phyloP scores from a whole-genome alignment of 306 rosid species.

The Vigna nakashimae region DNA sequence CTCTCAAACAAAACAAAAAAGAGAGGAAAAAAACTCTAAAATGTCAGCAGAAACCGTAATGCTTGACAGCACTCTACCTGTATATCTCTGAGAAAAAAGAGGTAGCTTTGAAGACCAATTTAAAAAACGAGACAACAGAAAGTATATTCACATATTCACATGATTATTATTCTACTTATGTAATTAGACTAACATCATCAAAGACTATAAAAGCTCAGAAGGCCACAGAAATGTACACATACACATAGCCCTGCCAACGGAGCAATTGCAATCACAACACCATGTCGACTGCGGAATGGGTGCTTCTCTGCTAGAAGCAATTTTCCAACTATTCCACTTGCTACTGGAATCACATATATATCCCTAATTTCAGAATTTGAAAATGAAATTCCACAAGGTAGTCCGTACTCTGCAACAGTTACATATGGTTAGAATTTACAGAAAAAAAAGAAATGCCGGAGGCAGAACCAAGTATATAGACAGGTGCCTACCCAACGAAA shows the following conservation, averaged over 20 bases:
- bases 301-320: constrained; percentile 83
- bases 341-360: constrained; percentile 65
- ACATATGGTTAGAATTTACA: constrained; percentile 22
- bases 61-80: no score
- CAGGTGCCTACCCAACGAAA: constrained; percentile 70
- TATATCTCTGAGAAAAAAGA: no score
- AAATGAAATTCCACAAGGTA: constrained; percentile 80
- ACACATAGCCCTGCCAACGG: constrained; percentile 83
- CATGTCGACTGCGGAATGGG: constrained; percentile 84
- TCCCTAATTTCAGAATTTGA: constrained; percentile 82
- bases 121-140: neutral
- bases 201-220: constrained; percentile 21
- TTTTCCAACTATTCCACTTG: constrained; percentile 62
- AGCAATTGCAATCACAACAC: constrained; percentile 83
- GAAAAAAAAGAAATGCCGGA: constrained; percentile 33
- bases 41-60: no score
- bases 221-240: constrained; percentile 46
- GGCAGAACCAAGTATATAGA: constrained; percentile 27
- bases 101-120: no score
- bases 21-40: no score
- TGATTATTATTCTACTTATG: neutral
- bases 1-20: no score
- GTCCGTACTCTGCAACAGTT: constrained; percentile 65
- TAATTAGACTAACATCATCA: constrained; percentile 27
- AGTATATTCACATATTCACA: constrained; percentile 1